phyloP scores from a whole-genome alignment of 495 filamentous ascomycete genomes.

The Rusavskia elegans region DNA sequence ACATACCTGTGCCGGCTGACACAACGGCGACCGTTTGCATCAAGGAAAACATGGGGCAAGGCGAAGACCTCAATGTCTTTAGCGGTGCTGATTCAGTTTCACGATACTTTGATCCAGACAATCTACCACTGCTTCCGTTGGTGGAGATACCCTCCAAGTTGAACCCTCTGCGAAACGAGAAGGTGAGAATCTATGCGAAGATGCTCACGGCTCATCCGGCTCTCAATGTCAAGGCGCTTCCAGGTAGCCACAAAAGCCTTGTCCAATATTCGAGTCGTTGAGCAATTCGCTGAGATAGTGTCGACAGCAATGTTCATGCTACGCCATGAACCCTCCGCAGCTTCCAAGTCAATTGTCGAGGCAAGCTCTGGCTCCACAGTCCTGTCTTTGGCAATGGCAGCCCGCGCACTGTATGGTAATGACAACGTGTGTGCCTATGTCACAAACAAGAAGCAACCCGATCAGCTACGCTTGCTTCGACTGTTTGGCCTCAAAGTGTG shows the following conservation, averaged over 20 bases:
- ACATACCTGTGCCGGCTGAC: too few relatives aligned
- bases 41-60: conserved; percentile 18
- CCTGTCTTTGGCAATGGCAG: conserved; percentile 40
- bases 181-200: conserved; percentile 46
- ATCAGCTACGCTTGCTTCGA: conserved; percentile 36
- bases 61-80: conserved; percentile 37
- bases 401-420: conserved; percentile 35
- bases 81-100: conserved; percentile 35
- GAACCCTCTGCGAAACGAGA: conserved; percentile 40
- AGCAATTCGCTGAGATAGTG: too few relatives aligned
- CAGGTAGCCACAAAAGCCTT: conserved; percentile 24
- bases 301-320: too few relatives aligned
- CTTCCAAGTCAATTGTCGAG: conserved; percentile 38
- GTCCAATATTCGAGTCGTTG: neutral
- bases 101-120: conserved; percentile 43
- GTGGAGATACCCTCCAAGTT: conserved; percentile 40
- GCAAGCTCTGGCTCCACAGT: conserved; percentile 48
- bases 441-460: conserved; percentile 42
- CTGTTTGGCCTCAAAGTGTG: conserved; percentile 41
- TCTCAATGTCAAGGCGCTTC: conserved; percentile 48
- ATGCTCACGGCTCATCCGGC: conserved; percentile 47
- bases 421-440: conserved; percentile 38
- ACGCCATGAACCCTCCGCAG: conserved; percentile 11
- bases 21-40: too few relatives aligned
- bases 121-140: conserved; percentile 37